phyloP scores from a whole-genome alignment of 495 filamentous ascomycete species.

The Penicillium odoratum region DNA sequence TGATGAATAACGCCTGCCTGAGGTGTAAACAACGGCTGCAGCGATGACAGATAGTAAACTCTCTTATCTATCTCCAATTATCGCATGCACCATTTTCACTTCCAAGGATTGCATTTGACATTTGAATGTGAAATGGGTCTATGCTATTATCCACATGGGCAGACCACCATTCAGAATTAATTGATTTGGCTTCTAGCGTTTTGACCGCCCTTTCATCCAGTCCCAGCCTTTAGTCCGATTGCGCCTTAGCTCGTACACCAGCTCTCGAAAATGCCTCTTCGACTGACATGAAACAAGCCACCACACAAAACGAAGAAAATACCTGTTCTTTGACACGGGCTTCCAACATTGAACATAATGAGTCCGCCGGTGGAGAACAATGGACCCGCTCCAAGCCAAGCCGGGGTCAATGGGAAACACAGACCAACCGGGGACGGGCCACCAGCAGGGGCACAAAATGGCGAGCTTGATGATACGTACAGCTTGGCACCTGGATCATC shows the following conservation, averaged over 20 bases:
- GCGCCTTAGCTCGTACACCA: not conserved
- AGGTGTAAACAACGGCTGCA: slow-evolving; percentile 4
- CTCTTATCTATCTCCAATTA: not conserved
- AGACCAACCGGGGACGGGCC: not conserved
- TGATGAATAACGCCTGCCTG: not conserved
- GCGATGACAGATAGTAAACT: slow-evolving; percentile 1
- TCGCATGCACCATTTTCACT: not conserved
- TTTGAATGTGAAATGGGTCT: not conserved
- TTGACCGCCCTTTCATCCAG: not conserved
- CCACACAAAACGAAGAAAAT: not conserved
- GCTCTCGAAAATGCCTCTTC: not conserved
- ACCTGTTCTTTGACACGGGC: not conserved
- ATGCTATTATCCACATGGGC: not conserved
- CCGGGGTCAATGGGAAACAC: slow-evolving; percentile 5
- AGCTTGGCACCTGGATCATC: slow-evolving; percentile 2
- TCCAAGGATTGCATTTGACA: not conserved
- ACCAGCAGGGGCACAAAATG: not conserved
- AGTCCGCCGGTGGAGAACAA: slow-evolving; percentile 9
- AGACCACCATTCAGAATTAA: not conserved
- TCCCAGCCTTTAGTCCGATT: not conserved
- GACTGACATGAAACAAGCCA: not conserved
- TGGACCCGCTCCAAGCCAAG: slow-evolving; percentile 8
- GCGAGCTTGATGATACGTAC: not conserved
- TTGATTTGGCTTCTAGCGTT: not conserved
- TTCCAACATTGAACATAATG: slow-evolving; percentile 9